Evolutionary conservation across 1,284 basidiomycete species (phyloP).

Genomic region (Fomitopsis schrenkii): DNA sequence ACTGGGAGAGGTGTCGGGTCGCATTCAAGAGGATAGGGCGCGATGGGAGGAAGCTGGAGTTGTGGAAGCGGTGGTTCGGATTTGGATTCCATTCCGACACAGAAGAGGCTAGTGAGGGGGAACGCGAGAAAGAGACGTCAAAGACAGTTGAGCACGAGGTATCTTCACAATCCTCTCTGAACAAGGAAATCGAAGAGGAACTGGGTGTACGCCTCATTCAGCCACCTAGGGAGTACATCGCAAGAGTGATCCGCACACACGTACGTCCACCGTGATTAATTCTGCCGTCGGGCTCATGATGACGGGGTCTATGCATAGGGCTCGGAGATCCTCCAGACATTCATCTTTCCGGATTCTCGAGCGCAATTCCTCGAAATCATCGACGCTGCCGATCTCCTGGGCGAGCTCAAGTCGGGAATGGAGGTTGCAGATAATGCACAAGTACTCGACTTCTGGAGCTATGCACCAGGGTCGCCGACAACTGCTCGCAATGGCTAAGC

Average conservation of each 20-base stretch:
- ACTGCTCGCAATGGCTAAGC: not conserved
- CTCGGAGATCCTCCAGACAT: slow-evolving; percentile 47
- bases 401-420: slow-evolving; percentile 34
- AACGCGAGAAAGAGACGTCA: not conserved
- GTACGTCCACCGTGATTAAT: slow-evolving; percentile 37
- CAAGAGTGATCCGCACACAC: slow-evolving; percentile 49
- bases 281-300: not conserved
- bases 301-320: slow-evolving; percentile 35
- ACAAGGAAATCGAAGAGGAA: slow-evolving; percentile 1
- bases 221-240: slow-evolving; percentile 41
- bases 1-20: slow-evolving; percentile 59
- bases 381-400: slow-evolving; percentile 38
- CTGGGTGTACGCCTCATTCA: slow-evolving; percentile 9
- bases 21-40: slow-evolving; percentile 49
- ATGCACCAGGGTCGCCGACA: slow-evolving; percentile 10
- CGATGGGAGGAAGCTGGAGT: slow-evolving; percentile 68
- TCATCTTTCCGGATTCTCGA: slow-evolving; percentile 70
- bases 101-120: slow-evolving; percentile 13
- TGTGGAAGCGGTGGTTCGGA: slow-evolving; percentile 63
- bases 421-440: slow-evolving; percentile 16
- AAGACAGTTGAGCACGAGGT: not conserved
- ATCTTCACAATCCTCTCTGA: not conserved
- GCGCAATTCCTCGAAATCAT: slow-evolving; percentile 55
- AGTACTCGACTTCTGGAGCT: slow-evolving; percentile 31
- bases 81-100: slow-evolving; percentile 9